Percentiles rank a stretch among this genome's conserved stretches.
These are phyloP conservation scores for Penicillium daleae DNA, from an alignment of 495 filamentous ascomycete species.

Conservation along the genomic window DNA sequence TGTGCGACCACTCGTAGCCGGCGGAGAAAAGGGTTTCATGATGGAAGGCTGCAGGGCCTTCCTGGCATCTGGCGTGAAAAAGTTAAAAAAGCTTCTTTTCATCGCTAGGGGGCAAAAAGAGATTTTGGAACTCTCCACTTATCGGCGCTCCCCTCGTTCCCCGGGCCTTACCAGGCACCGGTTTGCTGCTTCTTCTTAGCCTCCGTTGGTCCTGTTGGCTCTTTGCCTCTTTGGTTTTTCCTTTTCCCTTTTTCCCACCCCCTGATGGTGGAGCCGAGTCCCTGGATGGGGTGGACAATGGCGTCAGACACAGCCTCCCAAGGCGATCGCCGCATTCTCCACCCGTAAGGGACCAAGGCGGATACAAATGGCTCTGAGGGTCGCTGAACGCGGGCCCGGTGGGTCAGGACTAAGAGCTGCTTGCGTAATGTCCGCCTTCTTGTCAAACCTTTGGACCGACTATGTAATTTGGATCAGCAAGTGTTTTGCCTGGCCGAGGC, in stretches of 20 bases:
- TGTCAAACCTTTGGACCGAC: constrained; percentile 24
- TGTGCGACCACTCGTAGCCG: neutral
- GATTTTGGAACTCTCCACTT: constrained; percentile 4
- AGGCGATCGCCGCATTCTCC: constrained; percentile 50
- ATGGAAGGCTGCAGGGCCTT: neutral
- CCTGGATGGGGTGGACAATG: constrained; percentile 29
- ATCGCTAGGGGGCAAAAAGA: neutral
- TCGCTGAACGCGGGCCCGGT: constrained; percentile 41
- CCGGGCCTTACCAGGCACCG: neutral
- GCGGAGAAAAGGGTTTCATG: neutral
- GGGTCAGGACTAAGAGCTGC: constrained; percentile 42
- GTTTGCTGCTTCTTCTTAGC: neutral
- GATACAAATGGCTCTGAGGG: constrained; percentile 40
- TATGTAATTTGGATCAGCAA: constrained; percentile 46
- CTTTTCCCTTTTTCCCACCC: constrained; percentile 11
- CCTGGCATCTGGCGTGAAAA: constrained; percentile 5
- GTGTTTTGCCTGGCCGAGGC: constrained; percentile 16
- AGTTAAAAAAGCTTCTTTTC: constrained; percentile 11
- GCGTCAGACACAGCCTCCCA: constrained; percentile 38
- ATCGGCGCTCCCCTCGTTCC: neutral
- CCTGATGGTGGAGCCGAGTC: constrained; percentile 14
- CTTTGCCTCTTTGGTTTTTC: constrained; percentile 1
- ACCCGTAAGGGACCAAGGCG: constrained; percentile 47
- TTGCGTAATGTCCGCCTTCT: constrained; percentile 47
- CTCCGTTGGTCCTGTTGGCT: neutral